Base-by-base conservation (phyloP, 1,139 yeast species). In the Taphrina confusa region DNA sequence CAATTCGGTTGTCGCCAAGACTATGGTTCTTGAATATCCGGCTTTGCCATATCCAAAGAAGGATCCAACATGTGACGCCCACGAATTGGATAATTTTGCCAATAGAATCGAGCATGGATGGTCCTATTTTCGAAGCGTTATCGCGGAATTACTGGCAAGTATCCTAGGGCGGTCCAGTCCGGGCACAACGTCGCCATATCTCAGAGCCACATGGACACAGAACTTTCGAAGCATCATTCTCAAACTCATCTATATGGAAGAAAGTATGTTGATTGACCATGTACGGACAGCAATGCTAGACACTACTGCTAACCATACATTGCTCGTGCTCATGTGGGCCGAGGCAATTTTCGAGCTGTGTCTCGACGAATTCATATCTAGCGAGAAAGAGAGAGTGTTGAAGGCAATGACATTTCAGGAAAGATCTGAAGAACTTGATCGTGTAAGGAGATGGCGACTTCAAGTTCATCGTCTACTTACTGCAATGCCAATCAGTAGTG, bases 391-490 rank as follows among this genome's bases (percentile, higher is more conserved):
- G 9, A 27, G 46, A 16, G 14, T 33, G 4, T 45, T 14, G 8
- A 36, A 33, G 12, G 14, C 23, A 9, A 6, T 36, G 3, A 5
- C 12, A 1, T 23, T 3, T 3, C 39, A 33, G 4, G 14, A 8
- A 4, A 37, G n/a, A 4, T 6, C 6, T 11, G 27, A 12, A 33
- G 4, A 40, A 9, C 14, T 11, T n/a, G 51, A 42, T 16, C 39
- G 51, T 16, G 45, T 28, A 4, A 28, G 40, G 16, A 50, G 58
- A 8, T 54, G 58, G 58, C 51, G 27, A 16, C 23, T 12, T 20
- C 44, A 62, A 33, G 55, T 67, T 1, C 46, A 52, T 1, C 51
- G 67, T 4, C 70, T 73, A 72, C 55, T 62, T 16, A 59, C 60
- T 2, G 37, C 68, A 4, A 58, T 62, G 18, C 57, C 65, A n/a